Evolutionary conservation across 2,329 filamentous ascomycete species (phyloP).

Genomic region (Fusarium protoensiforme): DNA sequence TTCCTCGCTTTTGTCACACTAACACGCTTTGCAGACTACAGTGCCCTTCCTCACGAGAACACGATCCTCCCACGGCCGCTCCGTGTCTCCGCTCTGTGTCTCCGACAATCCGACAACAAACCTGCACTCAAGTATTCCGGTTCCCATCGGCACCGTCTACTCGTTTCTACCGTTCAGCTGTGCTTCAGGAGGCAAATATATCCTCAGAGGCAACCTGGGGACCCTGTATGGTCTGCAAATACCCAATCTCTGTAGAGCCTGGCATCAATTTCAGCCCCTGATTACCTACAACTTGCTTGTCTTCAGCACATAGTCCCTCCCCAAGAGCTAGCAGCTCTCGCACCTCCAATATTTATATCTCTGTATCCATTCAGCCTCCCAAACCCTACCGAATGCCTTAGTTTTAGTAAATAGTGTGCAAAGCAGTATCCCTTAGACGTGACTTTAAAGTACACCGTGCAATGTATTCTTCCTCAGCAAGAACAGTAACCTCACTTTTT

Average conservation of each 20-base stretch:
- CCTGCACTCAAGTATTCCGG: neutral
- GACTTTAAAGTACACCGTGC: neutral
- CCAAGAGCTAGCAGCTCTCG: neutral
- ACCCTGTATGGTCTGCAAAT: neutral
- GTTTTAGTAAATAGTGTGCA: neutral
- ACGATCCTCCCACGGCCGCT: neutral
- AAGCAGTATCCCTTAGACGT: neutral
- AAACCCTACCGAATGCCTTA: neutral
- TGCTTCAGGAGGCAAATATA: neutral
- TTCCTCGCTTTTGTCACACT: neutral
- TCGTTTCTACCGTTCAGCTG: neutral
- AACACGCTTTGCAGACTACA: neutral
- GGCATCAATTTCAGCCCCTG: neutral
- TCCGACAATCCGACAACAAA: neutral
- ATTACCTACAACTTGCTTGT: neutral
- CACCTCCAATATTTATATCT: neutral
- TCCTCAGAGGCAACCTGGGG: neutral
- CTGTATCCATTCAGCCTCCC: neutral
- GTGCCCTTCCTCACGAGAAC: neutral
- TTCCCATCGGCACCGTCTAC: neutral
- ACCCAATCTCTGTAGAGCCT: neutral
- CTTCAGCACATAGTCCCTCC: neutral
- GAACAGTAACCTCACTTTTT: neutral
- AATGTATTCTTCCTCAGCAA: neutral
- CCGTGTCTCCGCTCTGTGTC: neutral